Base-by-base conservation (phyloP, 805 yeast genomes). In the Candida sithepensis region DNA sequence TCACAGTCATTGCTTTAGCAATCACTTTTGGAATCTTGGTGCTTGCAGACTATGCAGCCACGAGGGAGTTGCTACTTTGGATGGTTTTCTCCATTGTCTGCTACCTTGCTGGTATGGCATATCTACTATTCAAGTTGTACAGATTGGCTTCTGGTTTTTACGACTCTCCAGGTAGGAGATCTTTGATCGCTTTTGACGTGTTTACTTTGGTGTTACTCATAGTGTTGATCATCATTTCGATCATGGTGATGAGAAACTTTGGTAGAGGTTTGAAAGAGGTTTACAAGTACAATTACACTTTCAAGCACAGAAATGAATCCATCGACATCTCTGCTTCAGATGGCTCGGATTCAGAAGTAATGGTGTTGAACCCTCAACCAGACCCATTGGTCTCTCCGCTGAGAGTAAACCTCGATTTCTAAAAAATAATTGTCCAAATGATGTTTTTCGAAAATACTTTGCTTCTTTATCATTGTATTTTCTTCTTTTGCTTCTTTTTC, bases 111-210 rank as follows among this genome's bases (percentile, higher is more conserved):
- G 77, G 72, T 0, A 51, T 68, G 12, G 74, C 70, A 2, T 74
- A 73, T 49, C 67, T 72, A 5, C 47, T 65, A 4, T 74, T 71
- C 61, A 74, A 74, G 50, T 55, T 70, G 43, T 61, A 67, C 42
- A 48, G 77, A 36, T 55, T 73, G 38, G 71, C 61, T 55, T 55
- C 61, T 19, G 48, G 46, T 16, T 52, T 50, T 41, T 64, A 72
- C 12, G 63, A 60, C 46, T 62, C 68, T 47, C 73, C 76, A 0
- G 78, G 78, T 4, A 58, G 70, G 24, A 66, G 64, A 39, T 71
- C 77, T 9, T 60, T 74, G 33, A 55, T 72, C 12, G 60, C 70
- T 0, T 73, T 74, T 54, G 75, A 72, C 9, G 64, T 67, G 13
- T 58, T 73, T 34, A 66, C 75, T 1, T 47, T 69, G 13, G 46